Percentiles rank a stretch among this genome's conserved stretches.
Conservation (phyloP, 2,329 filamentous ascomycete genomes). For the Monosporascus sp. region DNA sequence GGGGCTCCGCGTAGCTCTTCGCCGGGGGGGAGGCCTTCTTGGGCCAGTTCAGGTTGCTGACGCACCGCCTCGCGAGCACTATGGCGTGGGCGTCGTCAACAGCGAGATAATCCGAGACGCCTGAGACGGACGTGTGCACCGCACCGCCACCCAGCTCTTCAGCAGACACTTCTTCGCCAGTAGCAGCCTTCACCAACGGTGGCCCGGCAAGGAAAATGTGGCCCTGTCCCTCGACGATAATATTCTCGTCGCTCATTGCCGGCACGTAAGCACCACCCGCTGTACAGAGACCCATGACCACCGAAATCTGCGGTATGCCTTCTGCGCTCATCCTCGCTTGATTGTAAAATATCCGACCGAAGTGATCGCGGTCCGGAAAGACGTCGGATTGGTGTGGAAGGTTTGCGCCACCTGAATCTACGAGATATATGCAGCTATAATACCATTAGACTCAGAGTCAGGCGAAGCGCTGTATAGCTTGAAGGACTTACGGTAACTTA, state of each 20-base stretch:
- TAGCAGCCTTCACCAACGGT: constrained; percentile 91
- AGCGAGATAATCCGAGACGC: constrained; percentile 91
- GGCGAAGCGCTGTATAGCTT: not conserved
- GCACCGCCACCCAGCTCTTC: constrained; percentile 88
- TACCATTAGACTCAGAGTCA: constrained; percentile 4
- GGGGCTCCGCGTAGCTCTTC: constrained; percentile 61
- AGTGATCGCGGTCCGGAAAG: constrained; percentile 91
- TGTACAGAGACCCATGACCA: constrained; percentile 97
- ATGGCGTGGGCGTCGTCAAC: constrained; percentile 92
- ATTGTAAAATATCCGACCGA: constrained; percentile 97
- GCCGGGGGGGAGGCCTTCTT: constrained; percentile 35
- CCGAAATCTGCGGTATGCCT: constrained; percentile 87
- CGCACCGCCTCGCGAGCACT: constrained; percentile 73
- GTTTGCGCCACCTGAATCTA: constrained; percentile 93
- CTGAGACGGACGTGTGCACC: constrained; percentile 84
- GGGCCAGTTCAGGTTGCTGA: constrained; percentile 89
- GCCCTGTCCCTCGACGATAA: constrained; percentile 93
- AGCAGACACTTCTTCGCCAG: constrained; percentile 83
- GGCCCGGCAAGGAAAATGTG: constrained; percentile 96
- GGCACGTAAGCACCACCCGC: constrained; percentile 94
- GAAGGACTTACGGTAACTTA: constrained; percentile 52
- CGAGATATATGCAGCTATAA: constrained; percentile 79
- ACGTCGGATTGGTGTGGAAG: constrained; percentile 93
- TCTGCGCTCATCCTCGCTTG: constrained; percentile 87
- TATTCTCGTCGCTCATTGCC: constrained; percentile 95